Conservation (phyloP, 306 rosid genomes). For the Benincasa hispida region DNA sequence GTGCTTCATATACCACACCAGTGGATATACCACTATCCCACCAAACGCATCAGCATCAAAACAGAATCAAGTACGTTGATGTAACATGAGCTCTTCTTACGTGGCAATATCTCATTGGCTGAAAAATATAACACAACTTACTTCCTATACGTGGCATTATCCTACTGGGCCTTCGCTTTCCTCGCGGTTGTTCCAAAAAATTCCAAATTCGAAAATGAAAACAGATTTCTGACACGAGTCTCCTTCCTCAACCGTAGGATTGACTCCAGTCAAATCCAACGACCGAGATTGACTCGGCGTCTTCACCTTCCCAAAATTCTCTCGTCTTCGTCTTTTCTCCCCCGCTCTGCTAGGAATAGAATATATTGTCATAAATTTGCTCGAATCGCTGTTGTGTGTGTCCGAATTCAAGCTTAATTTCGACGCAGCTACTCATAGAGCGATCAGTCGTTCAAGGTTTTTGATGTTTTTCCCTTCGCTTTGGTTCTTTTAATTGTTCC, state of each 20-base stretch:
- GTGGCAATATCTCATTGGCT: neutral
- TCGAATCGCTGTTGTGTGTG: neutral
- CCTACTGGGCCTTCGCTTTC: neutral
- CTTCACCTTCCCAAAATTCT: neutral
- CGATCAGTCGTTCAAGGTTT: neutral
- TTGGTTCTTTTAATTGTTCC: neutral
- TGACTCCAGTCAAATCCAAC: neutral
- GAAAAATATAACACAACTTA: neutral
- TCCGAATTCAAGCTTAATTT: slow-evolving; percentile 1
- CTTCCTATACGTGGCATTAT: neutral
- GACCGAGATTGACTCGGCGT: neutral
- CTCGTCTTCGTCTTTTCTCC: neutral
- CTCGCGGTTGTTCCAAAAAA: neutral
- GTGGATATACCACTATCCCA: neutral
- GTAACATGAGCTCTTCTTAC: neutral
- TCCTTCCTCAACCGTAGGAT: neutral
- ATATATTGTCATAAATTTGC: neutral
- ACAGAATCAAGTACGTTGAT: neutral
- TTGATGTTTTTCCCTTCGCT: neutral
- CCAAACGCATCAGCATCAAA: neutral
- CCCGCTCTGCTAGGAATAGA: neutral
- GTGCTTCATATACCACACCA: neutral
- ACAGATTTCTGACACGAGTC: neutral
- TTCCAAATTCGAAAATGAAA: neutral
- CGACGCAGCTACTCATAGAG: neutral